phyloP scores from a whole-genome alignment of 73 alveolate species.

The Paramecium sonneborni region DNA sequence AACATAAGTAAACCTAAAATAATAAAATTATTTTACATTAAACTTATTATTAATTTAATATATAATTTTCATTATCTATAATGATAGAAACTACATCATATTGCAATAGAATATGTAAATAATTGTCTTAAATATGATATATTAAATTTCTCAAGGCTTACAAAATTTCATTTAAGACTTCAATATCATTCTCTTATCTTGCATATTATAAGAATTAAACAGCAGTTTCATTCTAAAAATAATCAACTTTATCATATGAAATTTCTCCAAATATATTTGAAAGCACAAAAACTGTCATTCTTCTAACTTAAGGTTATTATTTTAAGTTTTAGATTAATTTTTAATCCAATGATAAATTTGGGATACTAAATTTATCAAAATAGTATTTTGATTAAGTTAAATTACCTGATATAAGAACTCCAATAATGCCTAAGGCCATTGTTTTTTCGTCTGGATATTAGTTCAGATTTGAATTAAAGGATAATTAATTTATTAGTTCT shows the following conservation, averaged over 20 bases:
- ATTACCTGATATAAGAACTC: background rate
- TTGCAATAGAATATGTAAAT: background rate
- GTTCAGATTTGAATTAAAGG: background rate
- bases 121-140: background rate
- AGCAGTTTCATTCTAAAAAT: background rate
- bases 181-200: background rate
- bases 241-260: background rate
- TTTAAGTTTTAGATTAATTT: background rate
- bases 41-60: background rate
- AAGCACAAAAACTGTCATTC: background rate
- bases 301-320: background rate
- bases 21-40: background rate
- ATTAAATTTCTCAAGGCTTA: background rate
- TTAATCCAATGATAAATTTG: background rate
- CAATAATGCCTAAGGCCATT: background rate
- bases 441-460: background rate
- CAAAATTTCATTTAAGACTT: background rate
- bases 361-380: background rate
- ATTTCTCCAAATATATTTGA: slow-evolving; percentile 41
- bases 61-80: background rate
- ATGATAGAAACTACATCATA: background rate
- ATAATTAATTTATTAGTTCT: background rate
- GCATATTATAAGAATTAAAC: background rate
- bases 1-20: background rate
- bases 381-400: background rate